phyloP scores from a whole-genome alignment of 176 grass and related monocot genomes.

The Carex myosuroides region DNA sequence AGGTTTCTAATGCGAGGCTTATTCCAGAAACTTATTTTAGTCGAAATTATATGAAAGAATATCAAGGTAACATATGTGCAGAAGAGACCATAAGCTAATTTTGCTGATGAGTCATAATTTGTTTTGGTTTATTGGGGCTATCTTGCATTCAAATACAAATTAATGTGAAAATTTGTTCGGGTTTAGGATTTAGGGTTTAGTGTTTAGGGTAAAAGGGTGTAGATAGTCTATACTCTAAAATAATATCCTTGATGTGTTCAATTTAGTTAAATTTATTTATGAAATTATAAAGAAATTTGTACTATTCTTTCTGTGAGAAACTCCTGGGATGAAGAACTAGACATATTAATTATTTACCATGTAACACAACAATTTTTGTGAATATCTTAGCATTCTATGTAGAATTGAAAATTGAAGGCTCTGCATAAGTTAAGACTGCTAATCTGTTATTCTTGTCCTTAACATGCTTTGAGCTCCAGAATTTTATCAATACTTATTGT shows the following conservation, averaged over 20 bases:
- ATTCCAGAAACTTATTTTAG: conserved; percentile 53
- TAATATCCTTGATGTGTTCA: not conserved
- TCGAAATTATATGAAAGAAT: conserved; percentile 21
- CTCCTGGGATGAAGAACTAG: not conserved
- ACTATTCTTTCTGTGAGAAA: not conserved
- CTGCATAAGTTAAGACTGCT: not conserved
- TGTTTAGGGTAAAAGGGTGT: not conserved
- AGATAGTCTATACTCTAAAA: not conserved
- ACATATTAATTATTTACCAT: too few species aligned
- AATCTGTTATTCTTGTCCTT: not conserved
- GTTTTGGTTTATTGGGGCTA: not conserved
- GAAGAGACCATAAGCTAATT: not conserved
- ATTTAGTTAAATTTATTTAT: not conserved
- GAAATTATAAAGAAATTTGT: not conserved
- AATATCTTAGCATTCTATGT: not conserved
- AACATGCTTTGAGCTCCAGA: not conserved
- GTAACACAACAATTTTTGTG: not conserved
- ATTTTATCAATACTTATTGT: not conserved
- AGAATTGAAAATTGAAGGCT: not conserved
- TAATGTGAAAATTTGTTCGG: not conserved
- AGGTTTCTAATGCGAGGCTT: conserved; percentile 28
- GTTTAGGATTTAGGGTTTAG: too few species aligned
- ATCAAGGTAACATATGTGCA: not conserved
- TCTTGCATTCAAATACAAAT: not conserved
- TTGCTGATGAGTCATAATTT: not conserved